A percentile compares a stretch with the other conserved stretches of the same genome.
Evolutionary conservation across 768 basidiomycete species (phyloP).

Genomic region (Naganishia vishniacii): DNA sequence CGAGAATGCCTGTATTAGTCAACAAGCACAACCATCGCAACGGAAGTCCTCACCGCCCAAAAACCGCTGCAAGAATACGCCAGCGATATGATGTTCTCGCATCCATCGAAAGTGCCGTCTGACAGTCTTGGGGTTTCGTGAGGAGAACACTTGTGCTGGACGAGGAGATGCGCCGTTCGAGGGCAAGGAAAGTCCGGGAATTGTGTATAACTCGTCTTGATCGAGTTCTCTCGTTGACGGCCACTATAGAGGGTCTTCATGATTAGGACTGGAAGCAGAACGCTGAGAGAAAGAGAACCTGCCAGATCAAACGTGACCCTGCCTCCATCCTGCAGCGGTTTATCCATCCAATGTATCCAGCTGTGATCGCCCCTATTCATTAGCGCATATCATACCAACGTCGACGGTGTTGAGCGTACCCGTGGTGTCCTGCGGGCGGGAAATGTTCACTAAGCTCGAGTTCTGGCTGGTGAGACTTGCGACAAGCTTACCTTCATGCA

Average conservation of each 20-base stretch:
- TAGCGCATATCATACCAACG: neutral
- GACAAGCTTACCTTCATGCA: slow-evolving; percentile 56
- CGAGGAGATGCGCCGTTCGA: slow-evolving; percentile 51
- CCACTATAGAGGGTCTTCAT: slow-evolving; percentile 12
- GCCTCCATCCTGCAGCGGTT: slow-evolving; percentile 64
- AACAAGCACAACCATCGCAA: too few relatives aligned
- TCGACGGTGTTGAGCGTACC: slow-evolving; percentile 4
- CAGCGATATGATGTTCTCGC: slow-evolving; percentile 73
- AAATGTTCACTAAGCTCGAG: neutral
- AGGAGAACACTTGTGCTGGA: slow-evolving; percentile 69
- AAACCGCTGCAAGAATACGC: slow-evolving; percentile 75
- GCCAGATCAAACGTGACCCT: slow-evolving; percentile 63
- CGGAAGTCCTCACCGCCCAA: slow-evolving; percentile 51
- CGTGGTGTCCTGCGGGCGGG: slow-evolving; percentile 9
- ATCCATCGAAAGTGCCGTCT: slow-evolving; percentile 72
- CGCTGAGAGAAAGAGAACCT: neutral
- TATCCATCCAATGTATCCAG: slow-evolving; percentile 77
- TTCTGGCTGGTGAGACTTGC: neutral
- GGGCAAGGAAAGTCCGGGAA: slow-evolving; percentile 60
- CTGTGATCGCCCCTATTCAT: neutral
- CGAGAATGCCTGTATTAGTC: neutral
- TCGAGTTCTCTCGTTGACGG: slow-evolving; percentile 21
- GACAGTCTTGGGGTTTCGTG: slow-evolving; percentile 68
- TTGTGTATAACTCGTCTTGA: slow-evolving; percentile 61
- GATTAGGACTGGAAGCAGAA: too few relatives aligned